Conservation (phyloP, 2,329 filamentous ascomycete species). For the Thelonectria olida region DNA sequence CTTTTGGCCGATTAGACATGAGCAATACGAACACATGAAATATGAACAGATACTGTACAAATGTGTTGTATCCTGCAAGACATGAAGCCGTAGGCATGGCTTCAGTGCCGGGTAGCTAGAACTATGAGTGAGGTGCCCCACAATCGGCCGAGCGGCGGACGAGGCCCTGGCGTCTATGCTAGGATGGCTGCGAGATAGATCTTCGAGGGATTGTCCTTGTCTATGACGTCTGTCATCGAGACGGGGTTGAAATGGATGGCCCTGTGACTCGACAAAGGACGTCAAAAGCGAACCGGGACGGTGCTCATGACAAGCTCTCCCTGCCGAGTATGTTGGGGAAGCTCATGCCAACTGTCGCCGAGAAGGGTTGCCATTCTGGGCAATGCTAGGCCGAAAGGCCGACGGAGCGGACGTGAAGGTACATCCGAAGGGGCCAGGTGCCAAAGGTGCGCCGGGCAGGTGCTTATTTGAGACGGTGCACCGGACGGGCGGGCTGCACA, state of each 20-base stretch:
- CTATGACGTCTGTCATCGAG: background rate
- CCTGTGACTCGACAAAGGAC: background rate
- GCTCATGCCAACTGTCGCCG: background rate
- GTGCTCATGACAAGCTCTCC: background rate
- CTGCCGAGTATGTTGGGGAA: background rate
- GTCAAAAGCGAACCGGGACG: background rate
- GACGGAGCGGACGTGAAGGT: background rate
- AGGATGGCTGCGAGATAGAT: background rate
- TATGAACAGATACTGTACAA: background rate
- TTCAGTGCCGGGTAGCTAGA: no score
- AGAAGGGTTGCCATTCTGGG: conserved; percentile 4
- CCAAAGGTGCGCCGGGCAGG: conserved; percentile 5
- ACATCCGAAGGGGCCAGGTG: background rate
- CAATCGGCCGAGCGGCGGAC: conserved; percentile 33
- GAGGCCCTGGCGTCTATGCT: background rate
- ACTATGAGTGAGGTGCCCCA: conserved; percentile 17
- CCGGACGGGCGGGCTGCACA: conserved; percentile 11
- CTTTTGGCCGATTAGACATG: conserved; percentile 19
- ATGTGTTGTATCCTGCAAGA: no score
- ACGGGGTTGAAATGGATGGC: background rate
- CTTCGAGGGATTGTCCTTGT: background rate
- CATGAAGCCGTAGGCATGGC: no score
- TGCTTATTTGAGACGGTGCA: conserved; percentile 9
- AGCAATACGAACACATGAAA: conserved; percentile 31
- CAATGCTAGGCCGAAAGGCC: background rate